A percentile compares a stretch with the other conserved stretches of the same genome.
phyloP scores from a whole-genome alignment of 805 yeast species.

The Candida arabinofermentans region DNA sequence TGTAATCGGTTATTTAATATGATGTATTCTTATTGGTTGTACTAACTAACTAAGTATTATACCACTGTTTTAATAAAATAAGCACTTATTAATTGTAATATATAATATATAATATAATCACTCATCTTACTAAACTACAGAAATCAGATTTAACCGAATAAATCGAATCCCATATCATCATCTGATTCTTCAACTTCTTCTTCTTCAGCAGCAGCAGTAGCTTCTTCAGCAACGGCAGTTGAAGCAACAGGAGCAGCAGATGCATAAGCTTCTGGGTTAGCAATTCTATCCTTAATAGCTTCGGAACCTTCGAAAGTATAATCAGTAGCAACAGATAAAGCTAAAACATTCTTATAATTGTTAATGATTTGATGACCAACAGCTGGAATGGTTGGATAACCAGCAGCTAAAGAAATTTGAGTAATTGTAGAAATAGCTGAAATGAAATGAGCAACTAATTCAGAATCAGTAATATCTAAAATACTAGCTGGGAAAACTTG shows the following conservation, averaged over 20 bases:
- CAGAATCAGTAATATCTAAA: conserved; percentile 98
- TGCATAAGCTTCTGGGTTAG: conserved; percentile 99
- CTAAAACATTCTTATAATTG: conserved; percentile 98
- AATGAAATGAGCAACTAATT: conserved; percentile 87
- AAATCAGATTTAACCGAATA: conserved; percentile 90
- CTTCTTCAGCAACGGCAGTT: conserved; percentile 59
- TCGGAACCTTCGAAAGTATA: conserved; percentile 99
- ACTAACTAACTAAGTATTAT: too few relatives aligned
- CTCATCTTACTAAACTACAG: neutral
- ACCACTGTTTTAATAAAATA: too few relatives aligned
- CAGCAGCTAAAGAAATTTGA: conserved; percentile 93
- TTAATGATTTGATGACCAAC: conserved; percentile 98
- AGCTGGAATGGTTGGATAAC: conserved; percentile 99
- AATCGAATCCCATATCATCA: conserved; percentile 96
- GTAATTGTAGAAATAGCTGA: conserved; percentile 92
- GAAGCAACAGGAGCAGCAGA: conserved; percentile 98
- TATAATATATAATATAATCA: neutral
- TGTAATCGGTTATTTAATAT: too few relatives aligned
- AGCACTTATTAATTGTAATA: too few relatives aligned
- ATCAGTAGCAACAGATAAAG: conserved; percentile 97
- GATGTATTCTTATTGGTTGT: too few relatives aligned
- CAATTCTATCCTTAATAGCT: conserved; percentile 98
- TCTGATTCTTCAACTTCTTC: conserved; percentile 67
- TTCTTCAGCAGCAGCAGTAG: conserved; percentile 66
- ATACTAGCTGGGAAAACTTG: conserved; percentile 95